Evolutionary conservation across 2,329 filamentous ascomycete genomes (phyloP), one percentile per base, ranked within the genome.

Genomic region (Pleoardoris graminearum): DNA sequence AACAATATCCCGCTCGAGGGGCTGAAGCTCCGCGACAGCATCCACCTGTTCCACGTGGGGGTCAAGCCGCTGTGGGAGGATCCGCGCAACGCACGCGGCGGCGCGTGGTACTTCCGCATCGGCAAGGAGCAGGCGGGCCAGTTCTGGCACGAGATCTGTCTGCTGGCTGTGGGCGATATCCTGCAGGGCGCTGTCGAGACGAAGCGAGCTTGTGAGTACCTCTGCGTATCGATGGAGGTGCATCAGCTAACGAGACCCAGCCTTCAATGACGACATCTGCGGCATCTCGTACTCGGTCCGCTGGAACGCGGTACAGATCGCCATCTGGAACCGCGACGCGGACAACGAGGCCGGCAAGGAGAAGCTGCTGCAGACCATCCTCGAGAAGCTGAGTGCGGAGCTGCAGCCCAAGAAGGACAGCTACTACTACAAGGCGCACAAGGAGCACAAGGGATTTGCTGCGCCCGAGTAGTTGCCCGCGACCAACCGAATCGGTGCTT

Each of bases 51-150:
- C 76, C 90, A 90, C 84, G 80, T 87, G 62, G 85, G 90, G 62
- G 89, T 92, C 73, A 88, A 90, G 77, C 90, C 88, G 17, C 84
- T 91, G 37, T 89, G 91, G 81, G 90, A 92, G 76, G 93, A 97
- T 71, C 84, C 89, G 35, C 86, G 94, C 65, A 97, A 97, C 75
- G 80, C 88, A 54, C 82, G 86, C 56, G 93, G 93, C 47, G 93
- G 93, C 44, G 88, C 89, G 71, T 97, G 91, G 91, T 95, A 91
- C 19, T 96, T 97, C 75, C 86, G 92, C 45, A 87, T 97, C 38
- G 86, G 87, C 58, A 96, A 96, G 79, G 81, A 80, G 56, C 81
- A 83, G 32, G 81, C 80, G 2, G 83, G 85, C 2, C 87, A 87
- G 64, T 88, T 90, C 69, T 97, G 88, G 90, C 91, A 86, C 63